phyloP scores from a whole-genome alignment of 2,329 filamentous ascomycete species.

The Ascochyta koolunga region DNA sequence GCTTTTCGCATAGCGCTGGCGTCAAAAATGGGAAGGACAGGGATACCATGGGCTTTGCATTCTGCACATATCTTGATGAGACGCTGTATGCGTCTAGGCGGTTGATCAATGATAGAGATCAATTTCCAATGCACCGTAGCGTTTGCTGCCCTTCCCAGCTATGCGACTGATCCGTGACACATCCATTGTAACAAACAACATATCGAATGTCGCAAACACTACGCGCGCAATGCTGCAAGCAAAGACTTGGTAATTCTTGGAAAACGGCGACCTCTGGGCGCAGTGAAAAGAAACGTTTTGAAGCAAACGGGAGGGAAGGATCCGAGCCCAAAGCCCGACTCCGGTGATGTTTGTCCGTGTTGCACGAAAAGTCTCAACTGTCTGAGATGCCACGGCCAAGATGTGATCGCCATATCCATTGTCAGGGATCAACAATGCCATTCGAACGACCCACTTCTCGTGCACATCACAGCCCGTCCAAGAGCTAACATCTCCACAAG shows the following conservation, averaged over 20 bases:
- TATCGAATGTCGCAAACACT: background rate
- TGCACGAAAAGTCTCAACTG: constrained; percentile 13
- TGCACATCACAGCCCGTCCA: background rate
- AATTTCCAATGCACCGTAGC: constrained; percentile 26
- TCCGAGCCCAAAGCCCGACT: background rate
- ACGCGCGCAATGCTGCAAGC: background rate
- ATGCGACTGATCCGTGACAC: background rate
- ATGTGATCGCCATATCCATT: constrained; percentile 3
- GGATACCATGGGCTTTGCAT: constrained; percentile 19
- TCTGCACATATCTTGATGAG: constrained; percentile 21
- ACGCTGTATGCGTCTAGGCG: constrained; percentile 7
- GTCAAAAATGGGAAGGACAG: constrained; percentile 27
- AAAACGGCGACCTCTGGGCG: background rate
- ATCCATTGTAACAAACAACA: background rate
- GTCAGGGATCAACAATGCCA: background rate
- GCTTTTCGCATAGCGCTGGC: constrained; percentile 35
- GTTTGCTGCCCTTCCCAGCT: constrained; percentile 28
- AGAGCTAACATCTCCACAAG: background rate
- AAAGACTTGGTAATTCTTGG: background rate
- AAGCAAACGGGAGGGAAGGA: constrained; percentile 5
- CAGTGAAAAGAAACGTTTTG: constrained; percentile 6
- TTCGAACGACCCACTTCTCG: background rate
- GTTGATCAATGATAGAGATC: constrained; percentile 19
- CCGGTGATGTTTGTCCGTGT: constrained; percentile 4
- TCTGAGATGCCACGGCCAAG: constrained; percentile 17